A percentile compares a stretch with the other conserved stretches of the same genome.
These are phyloP conservation scores for Bruguiera gymnorhiza DNA, from an alignment of 345 rosid species.

Conservation along the genomic window DNA sequence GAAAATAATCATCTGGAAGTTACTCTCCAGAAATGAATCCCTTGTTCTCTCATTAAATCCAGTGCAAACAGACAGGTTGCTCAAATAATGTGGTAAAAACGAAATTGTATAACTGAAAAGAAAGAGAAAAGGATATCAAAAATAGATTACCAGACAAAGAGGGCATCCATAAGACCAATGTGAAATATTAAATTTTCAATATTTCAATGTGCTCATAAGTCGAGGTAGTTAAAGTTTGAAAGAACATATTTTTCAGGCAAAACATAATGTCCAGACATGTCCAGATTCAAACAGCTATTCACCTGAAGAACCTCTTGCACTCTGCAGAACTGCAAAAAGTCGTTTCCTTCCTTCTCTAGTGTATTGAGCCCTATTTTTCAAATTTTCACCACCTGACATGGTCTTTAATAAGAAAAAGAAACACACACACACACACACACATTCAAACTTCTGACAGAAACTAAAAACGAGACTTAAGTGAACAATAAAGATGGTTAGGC, in stretches of 20 bases:
- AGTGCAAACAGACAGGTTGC: neutral
- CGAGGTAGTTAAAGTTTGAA: neutral
- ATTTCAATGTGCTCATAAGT: neutral
- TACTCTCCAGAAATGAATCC: neutral
- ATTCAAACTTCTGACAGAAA: conserved; percentile 17
- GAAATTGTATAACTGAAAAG: neutral
- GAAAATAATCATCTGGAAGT: too few relatives aligned
- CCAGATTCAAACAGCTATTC: conserved; percentile 13
- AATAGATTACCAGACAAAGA: neutral
- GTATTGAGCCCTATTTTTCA: conserved; percentile 73
- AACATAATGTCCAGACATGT: conserved; percentile 11
- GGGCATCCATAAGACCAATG: neutral
- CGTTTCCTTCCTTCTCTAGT: conserved; percentile 97
- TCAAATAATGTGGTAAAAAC: neutral
- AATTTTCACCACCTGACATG: conserved; percentile 52
- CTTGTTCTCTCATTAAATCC: neutral
- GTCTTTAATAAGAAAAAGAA: conserved; percentile 45
- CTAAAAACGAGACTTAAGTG: conserved; percentile 9
- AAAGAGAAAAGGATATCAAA: neutral
- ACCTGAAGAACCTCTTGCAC: conserved; percentile 99
- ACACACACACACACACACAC: conserved; percentile 5
- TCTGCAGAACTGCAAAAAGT: conserved; percentile 94
- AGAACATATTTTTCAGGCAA: neutral
- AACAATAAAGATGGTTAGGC: conserved; percentile 24
- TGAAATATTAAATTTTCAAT: neutral